A percentile compares a stretch with the other conserved stretches of the same genome.
phyloP scores from a whole-genome alignment of 176 grass and related monocot species.

The Pharus latifolius region DNA sequence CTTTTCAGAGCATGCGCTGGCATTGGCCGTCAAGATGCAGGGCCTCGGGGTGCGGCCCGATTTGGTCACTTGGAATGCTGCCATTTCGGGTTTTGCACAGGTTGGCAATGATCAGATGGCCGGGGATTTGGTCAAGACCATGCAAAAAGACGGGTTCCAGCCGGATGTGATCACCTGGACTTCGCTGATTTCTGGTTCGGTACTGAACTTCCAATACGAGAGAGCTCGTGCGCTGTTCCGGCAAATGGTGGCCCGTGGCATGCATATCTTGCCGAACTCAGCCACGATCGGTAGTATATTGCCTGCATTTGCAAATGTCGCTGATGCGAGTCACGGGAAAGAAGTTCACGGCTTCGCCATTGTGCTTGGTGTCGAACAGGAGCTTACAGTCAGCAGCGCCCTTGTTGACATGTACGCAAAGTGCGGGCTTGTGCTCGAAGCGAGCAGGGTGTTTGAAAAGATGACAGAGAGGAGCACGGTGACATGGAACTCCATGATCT shows the following conservation, averaged over 20 bases:
- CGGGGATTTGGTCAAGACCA: conserved; percentile 18
- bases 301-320: conserved; percentile 44
- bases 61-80: conserved; percentile 45
- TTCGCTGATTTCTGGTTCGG: conserved; percentile 32
- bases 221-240: conserved; percentile 30
- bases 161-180: conserved; percentile 64
- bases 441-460: conserved; percentile 25
- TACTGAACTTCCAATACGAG: conserved; percentile 45
- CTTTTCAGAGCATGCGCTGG: conserved; percentile 25
- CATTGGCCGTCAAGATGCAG: conserved; percentile 44
- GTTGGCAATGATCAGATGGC: conserved; percentile 29
- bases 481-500: conserved; percentile 74
- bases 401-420: conserved; percentile 66
- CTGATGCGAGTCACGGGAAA: conserved; percentile 45
- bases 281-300: conserved; percentile 47
- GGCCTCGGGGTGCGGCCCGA: conserved; percentile 25
- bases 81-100: conserved; percentile 35
- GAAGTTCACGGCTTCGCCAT: conserved; percentile 50
- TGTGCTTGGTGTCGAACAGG: conserved; percentile 14
- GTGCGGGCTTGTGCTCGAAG: conserved; percentile 36
- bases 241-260: conserved; percentile 24
- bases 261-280: conserved; percentile 22
- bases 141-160: conserved; percentile 31
- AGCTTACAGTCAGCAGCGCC: conserved; percentile 38
- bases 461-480: conserved; percentile 42